Percentiles rank a stretch among this genome's conserved stretches.
Evolutionary conservation across 2,329 filamentous ascomycete genomes (phyloP).

Genomic region (Rachicladosporium sp.): DNA sequence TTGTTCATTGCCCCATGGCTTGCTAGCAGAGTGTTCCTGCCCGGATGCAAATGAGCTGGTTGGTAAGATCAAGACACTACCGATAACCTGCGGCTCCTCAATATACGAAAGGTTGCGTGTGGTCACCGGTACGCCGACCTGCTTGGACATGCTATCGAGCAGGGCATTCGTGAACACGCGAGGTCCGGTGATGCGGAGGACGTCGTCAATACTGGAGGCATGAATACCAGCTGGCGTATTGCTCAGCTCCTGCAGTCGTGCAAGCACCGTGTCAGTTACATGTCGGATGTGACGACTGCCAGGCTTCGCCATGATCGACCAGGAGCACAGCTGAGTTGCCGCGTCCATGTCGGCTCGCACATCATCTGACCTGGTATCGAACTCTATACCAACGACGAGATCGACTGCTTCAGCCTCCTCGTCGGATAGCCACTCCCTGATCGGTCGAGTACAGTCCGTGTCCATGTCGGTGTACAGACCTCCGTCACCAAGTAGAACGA

Average conservation of each 20-base stretch:
- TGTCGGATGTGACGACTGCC: slow-evolving; percentile 8
- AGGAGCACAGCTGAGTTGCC: slow-evolving; percentile 8
- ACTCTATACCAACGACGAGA: slow-evolving; percentile 11
- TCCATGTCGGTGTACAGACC: slow-evolving; percentile 14
- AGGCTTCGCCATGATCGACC: slow-evolving; percentile 10
- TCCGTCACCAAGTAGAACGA: slow-evolving; percentile 10
- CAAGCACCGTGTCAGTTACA: slow-evolving; percentile 5
- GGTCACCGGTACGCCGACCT: slow-evolving; percentile 1
- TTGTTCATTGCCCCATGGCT: slow-evolving; percentile 6
- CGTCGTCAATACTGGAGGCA: slow-evolving; percentile 5
- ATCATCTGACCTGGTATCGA: slow-evolving; percentile 7
- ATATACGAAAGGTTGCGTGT: slow-evolving; percentile 6
- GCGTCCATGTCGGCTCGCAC: slow-evolving; percentile 1
- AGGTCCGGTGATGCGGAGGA: slow-evolving; percentile 3
- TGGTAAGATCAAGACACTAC: slow-evolving; percentile 11
- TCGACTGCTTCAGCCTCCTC: slow-evolving; percentile 2
- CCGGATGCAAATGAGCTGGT: slow-evolving; percentile 10
- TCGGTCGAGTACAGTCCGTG: slow-evolving; percentile 8
- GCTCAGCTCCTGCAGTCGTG: slow-evolving; percentile 2
- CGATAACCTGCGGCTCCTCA: slow-evolving; percentile 6
- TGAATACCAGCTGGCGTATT: background rate
- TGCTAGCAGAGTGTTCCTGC: slow-evolving; percentile 6
- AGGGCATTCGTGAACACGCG: slow-evolving; percentile 10
- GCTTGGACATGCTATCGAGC: slow-evolving; percentile 5
- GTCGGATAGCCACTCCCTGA: slow-evolving; percentile 10